phyloP scores from a whole-genome alignment of 208 protist species.

The Trichomonas tenax region DNA sequence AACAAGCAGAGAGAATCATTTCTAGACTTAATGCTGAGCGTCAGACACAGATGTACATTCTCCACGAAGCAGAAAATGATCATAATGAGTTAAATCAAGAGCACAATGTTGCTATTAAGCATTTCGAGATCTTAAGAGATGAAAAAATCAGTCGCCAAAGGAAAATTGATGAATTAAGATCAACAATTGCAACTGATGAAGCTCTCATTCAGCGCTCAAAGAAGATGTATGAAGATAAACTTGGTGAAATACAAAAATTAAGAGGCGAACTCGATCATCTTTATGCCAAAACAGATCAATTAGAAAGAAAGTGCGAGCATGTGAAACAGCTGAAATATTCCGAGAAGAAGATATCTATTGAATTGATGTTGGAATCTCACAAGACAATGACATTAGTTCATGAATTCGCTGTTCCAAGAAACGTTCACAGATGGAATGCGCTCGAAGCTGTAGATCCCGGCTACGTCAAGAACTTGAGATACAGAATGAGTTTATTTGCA shows the following conservation, averaged over 20 bases:
- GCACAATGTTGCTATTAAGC: neutral
- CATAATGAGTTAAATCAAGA: neutral
- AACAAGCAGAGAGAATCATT: neutral
- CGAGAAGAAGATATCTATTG: neutral
- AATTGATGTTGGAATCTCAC: neutral
- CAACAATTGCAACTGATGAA: neutral
- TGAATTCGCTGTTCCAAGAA: neutral
- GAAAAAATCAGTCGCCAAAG: neutral
- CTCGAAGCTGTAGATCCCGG: neutral
- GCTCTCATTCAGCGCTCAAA: neutral
- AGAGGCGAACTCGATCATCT: neutral
- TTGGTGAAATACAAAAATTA: neutral
- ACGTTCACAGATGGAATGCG: neutral
- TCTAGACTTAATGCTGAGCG: neutral
- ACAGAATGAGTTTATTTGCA: neutral
- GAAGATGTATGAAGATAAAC: neutral
- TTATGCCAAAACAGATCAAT: neutral
- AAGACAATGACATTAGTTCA: neutral
- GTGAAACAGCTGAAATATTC: neutral
- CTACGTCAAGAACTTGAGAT: neutral
- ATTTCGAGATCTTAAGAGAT: neutral
- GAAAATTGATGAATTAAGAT: neutral
- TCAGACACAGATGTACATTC: neutral
- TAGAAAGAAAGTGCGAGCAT: neutral
- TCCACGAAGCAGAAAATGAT: neutral